A percentile compares a stretch with the other conserved stretches of the same genome.
phyloP scores from a whole-genome alignment of 345 rosid species.

The Camelina laxa region DNA sequence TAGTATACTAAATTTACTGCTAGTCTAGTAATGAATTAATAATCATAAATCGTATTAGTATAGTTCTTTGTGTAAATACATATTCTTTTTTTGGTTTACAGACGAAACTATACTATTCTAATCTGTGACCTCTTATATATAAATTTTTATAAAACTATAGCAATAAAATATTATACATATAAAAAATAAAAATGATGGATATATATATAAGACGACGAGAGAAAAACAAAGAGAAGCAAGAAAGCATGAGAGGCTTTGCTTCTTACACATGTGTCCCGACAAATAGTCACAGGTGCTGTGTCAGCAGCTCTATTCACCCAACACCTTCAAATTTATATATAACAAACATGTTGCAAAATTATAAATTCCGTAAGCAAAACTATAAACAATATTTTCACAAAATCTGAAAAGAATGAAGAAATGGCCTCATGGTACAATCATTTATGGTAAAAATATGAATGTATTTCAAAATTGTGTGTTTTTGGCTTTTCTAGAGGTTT shows the following conservation, averaged over 20 bases:
- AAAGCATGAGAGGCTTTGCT: slow-evolving; percentile 42
- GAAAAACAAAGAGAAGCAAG: slow-evolving; percentile 35
- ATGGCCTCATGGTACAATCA: slow-evolving; percentile 17
- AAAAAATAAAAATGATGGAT: background rate
- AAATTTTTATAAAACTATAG: background rate
- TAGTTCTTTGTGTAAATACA: background rate
- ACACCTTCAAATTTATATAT: slow-evolving; percentile 14
- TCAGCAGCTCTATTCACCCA: slow-evolving; percentile 40
- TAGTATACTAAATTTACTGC: background rate
- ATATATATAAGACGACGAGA: slow-evolving; percentile 12
- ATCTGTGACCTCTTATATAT: background rate
- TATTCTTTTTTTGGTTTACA: slow-evolving; percentile 12
- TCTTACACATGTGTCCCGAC: slow-evolving; percentile 50
- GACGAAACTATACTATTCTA: background rate
- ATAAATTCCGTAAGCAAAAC: slow-evolving; percentile 13
- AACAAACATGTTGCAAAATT: background rate
- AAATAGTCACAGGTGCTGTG: slow-evolving; percentile 47
- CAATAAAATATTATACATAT: background rate
- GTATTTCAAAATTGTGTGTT: background rate
- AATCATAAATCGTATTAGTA: slow-evolving; percentile 2
- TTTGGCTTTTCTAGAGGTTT: slow-evolving; percentile 32
- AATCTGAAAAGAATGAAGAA: slow-evolving; percentile 9
- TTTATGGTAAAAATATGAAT: background rate
- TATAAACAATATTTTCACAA: slow-evolving; percentile 1
- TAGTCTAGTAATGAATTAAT: slow-evolving; percentile 20